These are phyloP conservation scores for Bauhinia variegata DNA, from an alignment of 306 rosid species.

Conservation along the genomic window DNA sequence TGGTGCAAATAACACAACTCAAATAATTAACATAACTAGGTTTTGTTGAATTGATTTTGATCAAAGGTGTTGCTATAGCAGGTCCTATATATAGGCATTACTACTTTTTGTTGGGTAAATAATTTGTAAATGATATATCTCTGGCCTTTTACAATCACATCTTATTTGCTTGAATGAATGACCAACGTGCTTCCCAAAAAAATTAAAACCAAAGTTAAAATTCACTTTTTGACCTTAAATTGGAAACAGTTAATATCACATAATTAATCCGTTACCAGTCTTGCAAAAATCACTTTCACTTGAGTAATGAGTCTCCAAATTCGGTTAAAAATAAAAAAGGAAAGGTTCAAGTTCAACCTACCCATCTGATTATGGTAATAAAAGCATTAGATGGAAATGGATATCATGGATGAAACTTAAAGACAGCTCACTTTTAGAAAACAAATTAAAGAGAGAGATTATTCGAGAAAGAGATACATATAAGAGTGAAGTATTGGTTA, in stretches of 20 bases:
- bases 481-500: background rate
- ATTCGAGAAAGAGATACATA: slow-evolving; percentile 26
- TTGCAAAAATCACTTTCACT: slow-evolving; percentile 44
- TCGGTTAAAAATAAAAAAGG: slow-evolving; percentile 24
- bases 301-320: slow-evolving; percentile 37
- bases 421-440: slow-evolving; percentile 29
- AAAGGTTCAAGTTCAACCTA: slow-evolving; percentile 25
- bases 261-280: slow-evolving; percentile 24
- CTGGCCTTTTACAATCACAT: slow-evolving; percentile 17
- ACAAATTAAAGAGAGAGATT: slow-evolving; percentile 6
- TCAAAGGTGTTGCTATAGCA: slow-evolving; percentile 38
- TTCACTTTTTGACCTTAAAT: slow-evolving; percentile 45
- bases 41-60: slow-evolving; percentile 38
- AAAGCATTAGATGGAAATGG: slow-evolving; percentile 33
- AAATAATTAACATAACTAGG: slow-evolving; percentile 17
- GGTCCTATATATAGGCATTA: slow-evolving; percentile 49
- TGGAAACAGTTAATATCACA: slow-evolving; percentile 22
- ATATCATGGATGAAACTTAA: slow-evolving; percentile 22
- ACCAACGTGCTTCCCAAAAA: slow-evolving; percentile 42
- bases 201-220: slow-evolving; percentile 42
- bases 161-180: slow-evolving; percentile 37
- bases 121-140: slow-evolving; percentile 39
- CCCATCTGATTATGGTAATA: slow-evolving; percentile 34
- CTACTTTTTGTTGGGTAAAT: slow-evolving; percentile 54
- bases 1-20: background rate